Conservation (phyloP, 257 asterid genomes). For the Cordia subcordata region DNA sequence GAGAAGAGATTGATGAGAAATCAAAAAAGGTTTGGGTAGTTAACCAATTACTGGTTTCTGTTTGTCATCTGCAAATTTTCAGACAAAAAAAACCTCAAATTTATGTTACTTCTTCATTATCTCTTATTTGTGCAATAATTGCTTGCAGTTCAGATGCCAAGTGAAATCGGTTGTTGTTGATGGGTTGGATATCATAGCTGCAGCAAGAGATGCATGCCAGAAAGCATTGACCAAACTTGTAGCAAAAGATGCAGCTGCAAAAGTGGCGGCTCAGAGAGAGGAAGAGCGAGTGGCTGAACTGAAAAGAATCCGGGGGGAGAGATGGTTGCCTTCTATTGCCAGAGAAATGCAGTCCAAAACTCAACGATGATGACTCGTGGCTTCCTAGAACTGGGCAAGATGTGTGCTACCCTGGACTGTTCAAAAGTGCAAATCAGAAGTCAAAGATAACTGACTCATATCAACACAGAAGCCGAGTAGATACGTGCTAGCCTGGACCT, state of each 20-base stretch:
- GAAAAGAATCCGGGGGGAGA: conserved; percentile 69
- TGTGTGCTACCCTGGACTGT: neutral
- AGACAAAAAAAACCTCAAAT: no score
- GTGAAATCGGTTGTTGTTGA: conserved; percentile 57
- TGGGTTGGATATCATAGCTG: conserved; percentile 53
- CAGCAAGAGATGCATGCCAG: conserved; percentile 47
- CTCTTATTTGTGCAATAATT: neutral
- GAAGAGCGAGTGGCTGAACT: conserved; percentile 67
- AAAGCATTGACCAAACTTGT: conserved; percentile 56
- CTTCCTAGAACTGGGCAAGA: neutral
- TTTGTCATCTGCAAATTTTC: neutral
- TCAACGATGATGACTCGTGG: conserved; percentile 8
- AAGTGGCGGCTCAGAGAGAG: conserved; percentile 59
- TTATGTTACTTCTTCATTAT: neutral
- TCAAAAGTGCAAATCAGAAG: neutral
- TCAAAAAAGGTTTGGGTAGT: conserved; percentile 46
- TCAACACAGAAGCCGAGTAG: neutral
- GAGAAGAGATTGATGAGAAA: conserved; percentile 56
- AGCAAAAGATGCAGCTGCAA: conserved; percentile 63
- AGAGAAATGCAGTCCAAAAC: conserved; percentile 31
- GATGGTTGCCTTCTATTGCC: conserved; percentile 80
- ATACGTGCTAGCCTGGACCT: neutral
- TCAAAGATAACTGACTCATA: conserved; percentile 10
- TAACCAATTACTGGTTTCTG: neutral
- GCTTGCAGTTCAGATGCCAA: conserved; percentile 50